phyloP scores from a whole-genome alignment of 1,284 basidiomycete genomes.

The Heterobasidion irregulare region DNA sequence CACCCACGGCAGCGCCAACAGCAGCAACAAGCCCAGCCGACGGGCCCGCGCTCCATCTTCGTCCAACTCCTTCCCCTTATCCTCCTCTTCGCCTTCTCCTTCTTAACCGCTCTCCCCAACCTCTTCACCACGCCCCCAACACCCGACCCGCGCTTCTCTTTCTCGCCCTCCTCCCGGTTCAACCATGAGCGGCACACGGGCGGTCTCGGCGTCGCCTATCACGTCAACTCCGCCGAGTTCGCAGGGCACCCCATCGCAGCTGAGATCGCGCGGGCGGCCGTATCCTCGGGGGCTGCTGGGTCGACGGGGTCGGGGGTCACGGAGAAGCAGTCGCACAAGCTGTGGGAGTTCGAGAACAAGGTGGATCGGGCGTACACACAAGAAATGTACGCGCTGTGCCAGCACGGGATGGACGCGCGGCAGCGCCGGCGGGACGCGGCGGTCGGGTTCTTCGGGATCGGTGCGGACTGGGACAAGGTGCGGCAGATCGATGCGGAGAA shows the following conservation, averaged over 20 bases:
- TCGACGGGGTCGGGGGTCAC: conserved; percentile 25
- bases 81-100: conserved; percentile 76
- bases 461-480: conserved; percentile 85
- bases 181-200: conserved; percentile 61
- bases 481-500: conserved; percentile 55
- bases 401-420: conserved; percentile 52
- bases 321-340: conserved; percentile 15
- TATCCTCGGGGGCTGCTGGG: conserved; percentile 27
- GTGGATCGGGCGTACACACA: conserved; percentile 71
- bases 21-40: conserved; percentile 25
- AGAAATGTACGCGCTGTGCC: conserved; percentile 65
- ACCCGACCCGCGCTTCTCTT: conserved; percentile 81
- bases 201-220: conserved; percentile 72
- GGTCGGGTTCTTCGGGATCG: conserved; percentile 81
- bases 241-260: conserved; percentile 72
- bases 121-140: conserved; percentile 58
- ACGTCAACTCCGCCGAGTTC: conserved; percentile 79
- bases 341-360: conserved; percentile 50
- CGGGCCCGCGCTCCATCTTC: conserved; percentile 59
- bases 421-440: conserved; percentile 66
- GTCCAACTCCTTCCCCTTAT: conserved; percentile 85
- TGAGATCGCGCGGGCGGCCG: conserved; percentile 48
- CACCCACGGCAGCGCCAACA: conserved; percentile 22
- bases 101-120: conserved; percentile 79
- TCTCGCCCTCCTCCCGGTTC: conserved; percentile 50